Evolutionary conservation across 768 basidiomycete species (phyloP).

Genomic region (Rhodotorula diobovata): DNA sequence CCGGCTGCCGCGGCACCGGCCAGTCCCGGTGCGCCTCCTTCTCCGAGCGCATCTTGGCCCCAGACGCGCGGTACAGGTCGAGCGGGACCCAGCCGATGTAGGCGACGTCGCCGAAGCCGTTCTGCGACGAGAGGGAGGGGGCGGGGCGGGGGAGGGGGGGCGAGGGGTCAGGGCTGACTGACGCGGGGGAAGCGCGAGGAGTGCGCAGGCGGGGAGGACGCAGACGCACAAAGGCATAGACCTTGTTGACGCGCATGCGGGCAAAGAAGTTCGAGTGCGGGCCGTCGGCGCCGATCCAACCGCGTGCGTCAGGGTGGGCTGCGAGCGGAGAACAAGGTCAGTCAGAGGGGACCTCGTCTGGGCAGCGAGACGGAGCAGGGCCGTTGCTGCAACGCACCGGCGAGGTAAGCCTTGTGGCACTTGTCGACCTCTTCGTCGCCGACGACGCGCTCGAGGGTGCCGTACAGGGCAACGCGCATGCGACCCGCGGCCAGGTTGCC

Average conservation of each 20-base stretch:
- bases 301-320: conserved; percentile 36
- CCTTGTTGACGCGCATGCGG: conserved; percentile 31
- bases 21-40: conserved; percentile 26
- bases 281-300: conserved; percentile 27
- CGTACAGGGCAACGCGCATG: conserved; percentile 37
- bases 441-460: conserved; percentile 33
- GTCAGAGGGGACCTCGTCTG: neutral
- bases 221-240: conserved; percentile 28
- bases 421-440: conserved; percentile 22
- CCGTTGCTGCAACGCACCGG: neutral
- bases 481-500: conserved; percentile 37
- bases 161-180: rapidly evolving
- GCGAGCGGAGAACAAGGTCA: neutral
- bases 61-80: conserved; percentile 34
- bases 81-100: conserved; percentile 42
- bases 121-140: neutral
- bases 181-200: too few species aligned
- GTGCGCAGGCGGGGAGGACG: neutral
- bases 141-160: neutral
- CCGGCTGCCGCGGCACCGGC: conserved; percentile 33
- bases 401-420: conserved; percentile 25
- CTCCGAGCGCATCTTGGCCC: conserved; percentile 21
- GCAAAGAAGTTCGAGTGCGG: conserved; percentile 36
- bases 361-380: too few species aligned
- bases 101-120: conserved; percentile 39